Evolutionary conservation across 345 rosid species (phyloP).

Genomic region (Cardiospermum halicacabum): DNA sequence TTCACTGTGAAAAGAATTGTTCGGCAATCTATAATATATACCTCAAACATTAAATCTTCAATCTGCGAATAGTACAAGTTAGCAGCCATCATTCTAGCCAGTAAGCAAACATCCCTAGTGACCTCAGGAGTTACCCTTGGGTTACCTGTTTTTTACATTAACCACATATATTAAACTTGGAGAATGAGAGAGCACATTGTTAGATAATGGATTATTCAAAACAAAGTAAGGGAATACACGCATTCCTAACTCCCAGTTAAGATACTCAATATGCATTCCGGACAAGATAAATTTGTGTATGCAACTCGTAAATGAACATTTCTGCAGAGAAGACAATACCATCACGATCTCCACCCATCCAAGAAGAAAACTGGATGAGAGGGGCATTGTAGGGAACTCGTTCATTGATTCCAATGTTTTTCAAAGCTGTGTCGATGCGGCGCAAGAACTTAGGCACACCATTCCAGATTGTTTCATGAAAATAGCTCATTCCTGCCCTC

Average conservation of each 20-base stretch:
- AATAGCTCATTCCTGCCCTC: conserved; percentile 99
- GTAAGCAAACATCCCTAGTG: conserved; percentile 94
- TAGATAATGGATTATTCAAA: not conserved
- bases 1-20: not conserved
- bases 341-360: conserved; percentile 99
- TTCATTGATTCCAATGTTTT: conserved; percentile 87
- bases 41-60: conserved; percentile 99
- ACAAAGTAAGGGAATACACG: not conserved
- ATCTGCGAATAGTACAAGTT: conserved; percentile 88
- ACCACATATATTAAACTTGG: not conserved
- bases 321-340: conserved; percentile 42
- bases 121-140: conserved; percentile 99
- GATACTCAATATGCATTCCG: not conserved
- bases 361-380: conserved; percentile 94
- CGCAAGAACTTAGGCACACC: conserved; percentile 99
- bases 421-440: conserved; percentile 95
- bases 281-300: not conserved
- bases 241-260: not conserved
- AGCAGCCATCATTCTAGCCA: conserved; percentile 99
- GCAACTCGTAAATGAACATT: not conserved
- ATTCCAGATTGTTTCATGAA: conserved; percentile 98
- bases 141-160: conserved; percentile 52
- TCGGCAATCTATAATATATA: conserved; percentile 12
- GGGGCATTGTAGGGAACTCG: conserved; percentile 98
- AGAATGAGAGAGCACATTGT: not conserved